Percentiles rank a stretch among this genome's conserved stretches.
phyloP scores from a whole-genome alignment of 1,284 basidiomycete species.

The Abortiporus biennis region DNA sequence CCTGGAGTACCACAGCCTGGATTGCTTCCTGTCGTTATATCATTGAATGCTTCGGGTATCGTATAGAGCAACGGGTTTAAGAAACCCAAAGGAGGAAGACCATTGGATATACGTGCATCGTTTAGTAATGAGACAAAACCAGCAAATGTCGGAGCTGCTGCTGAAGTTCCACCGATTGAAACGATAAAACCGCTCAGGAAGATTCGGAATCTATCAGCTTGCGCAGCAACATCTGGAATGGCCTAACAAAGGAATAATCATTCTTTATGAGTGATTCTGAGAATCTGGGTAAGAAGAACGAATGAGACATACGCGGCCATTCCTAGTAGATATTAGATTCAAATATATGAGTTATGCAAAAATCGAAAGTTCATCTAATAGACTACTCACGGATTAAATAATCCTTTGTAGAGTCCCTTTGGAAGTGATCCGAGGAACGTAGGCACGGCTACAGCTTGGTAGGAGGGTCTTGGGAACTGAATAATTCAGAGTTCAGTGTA shows the following conservation, averaged over 20 bases:
- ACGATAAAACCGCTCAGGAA: constrained; percentile 24
- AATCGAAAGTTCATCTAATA: background rate
- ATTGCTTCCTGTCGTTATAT: constrained; percentile 47
- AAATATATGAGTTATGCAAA: background rate
- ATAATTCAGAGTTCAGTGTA: background rate
- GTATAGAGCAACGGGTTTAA: constrained; percentile 53
- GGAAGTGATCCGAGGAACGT: constrained; percentile 39
- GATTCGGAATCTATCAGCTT: constrained; percentile 38
- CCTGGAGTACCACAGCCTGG: constrained; percentile 52
- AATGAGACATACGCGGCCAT: constrained; percentile 9
- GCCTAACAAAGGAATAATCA: constrained; percentile 25
- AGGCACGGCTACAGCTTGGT: constrained; percentile 40
- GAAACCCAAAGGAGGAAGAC: constrained; percentile 44
- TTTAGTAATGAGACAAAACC: constrained; percentile 54
- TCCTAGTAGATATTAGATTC: constrained; percentile 10
- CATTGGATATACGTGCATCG: constrained; percentile 41
- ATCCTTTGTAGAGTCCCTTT: constrained; percentile 41
- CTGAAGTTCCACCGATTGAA: constrained; percentile 49
- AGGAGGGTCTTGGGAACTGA: constrained; percentile 50
- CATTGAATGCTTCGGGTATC: constrained; percentile 34
- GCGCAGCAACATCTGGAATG: constrained; percentile 59
- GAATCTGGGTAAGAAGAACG: background rate
- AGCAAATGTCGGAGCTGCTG: constrained; percentile 51
- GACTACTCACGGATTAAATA: constrained; percentile 53
- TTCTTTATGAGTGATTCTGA: background rate